A percentile compares a stretch with the other conserved stretches of the same genome.
phyloP scores from a whole-genome alignment of 83 land plant genomes.

The Thuja plicata region DNA sequence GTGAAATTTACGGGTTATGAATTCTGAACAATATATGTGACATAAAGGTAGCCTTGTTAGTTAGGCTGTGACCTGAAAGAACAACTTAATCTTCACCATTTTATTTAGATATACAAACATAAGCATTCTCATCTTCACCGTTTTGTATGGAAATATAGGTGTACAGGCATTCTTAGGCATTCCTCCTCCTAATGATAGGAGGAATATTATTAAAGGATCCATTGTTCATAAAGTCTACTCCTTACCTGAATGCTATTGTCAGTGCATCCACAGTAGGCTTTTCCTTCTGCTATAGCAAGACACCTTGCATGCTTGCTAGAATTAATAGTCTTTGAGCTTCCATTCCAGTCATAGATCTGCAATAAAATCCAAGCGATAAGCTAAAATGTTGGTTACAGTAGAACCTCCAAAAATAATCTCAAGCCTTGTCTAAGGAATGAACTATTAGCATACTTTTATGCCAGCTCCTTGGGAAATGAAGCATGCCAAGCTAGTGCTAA shows the following conservation, averaged over 20 bases:
- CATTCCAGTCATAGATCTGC: slow-evolving; percentile 46
- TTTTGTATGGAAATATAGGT: not conserved
- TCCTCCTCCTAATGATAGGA: not conserved
- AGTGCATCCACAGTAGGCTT: slow-evolving; percentile 64
- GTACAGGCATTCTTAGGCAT: not conserved
- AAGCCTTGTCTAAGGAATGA: not conserved
- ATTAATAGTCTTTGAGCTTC: slow-evolving; percentile 35
- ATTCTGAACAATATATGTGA: not conserved
- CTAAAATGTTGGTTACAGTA: not conserved
- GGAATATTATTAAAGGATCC: not conserved
- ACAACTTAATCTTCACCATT: not conserved
- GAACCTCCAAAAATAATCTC: not conserved
- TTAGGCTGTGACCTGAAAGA: not conserved
- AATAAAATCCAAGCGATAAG: not conserved
- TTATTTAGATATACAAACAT: not conserved
- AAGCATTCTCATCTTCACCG: not conserved
- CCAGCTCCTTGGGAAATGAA: slow-evolving; percentile 59
- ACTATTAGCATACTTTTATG: slow-evolving; percentile 33
- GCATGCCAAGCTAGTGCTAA: slow-evolving; percentile 27
- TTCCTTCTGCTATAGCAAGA: slow-evolving; percentile 33
- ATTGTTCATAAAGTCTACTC: not conserved
- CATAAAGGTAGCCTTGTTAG: not conserved
- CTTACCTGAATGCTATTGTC: slow-evolving; percentile 69
- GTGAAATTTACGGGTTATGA: not conserved
- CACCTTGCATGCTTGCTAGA: slow-evolving; percentile 54